phyloP scores from a whole-genome alignment of 2,329 filamentous ascomycete species.

The Colletotrichum orbiculare region DNA sequence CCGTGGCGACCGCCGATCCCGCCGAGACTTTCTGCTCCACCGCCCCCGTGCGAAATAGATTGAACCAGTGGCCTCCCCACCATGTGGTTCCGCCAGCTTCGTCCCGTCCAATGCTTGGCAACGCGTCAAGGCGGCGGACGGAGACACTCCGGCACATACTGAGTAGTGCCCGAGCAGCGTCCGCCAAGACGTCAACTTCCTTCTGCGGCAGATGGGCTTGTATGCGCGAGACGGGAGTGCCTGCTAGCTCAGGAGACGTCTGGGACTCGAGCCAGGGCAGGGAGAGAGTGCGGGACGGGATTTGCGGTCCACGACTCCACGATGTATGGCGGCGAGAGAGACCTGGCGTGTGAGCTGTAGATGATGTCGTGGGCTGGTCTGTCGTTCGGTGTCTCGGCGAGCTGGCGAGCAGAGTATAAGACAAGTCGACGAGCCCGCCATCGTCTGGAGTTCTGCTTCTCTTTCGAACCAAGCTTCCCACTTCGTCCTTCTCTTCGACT shows the following conservation, averaged over 20 bases:
- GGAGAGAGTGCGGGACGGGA: slow-evolving; percentile 18
- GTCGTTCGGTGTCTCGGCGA: background rate
- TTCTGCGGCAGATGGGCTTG: slow-evolving; percentile 25
- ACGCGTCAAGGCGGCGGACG: slow-evolving; percentile 10
- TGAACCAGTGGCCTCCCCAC: slow-evolving; percentile 6
- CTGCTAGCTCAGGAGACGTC: background rate
- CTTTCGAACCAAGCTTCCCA: slow-evolving; percentile 10
- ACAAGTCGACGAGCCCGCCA: slow-evolving; percentile 10
- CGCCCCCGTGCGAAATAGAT: slow-evolving; percentile 32
- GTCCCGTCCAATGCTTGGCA: slow-evolving; percentile 13
- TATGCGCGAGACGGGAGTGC: slow-evolving; percentile 8
- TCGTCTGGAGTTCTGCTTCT: background rate
- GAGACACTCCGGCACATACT: slow-evolving; percentile 2
- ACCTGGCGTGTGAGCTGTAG: background rate
- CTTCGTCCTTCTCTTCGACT: slow-evolving; percentile 27
- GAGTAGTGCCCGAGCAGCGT: background rate
- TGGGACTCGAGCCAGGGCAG: background rate
- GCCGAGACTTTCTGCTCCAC: slow-evolving; percentile 33
- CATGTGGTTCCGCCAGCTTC: slow-evolving; percentile 8
- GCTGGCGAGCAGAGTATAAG: slow-evolving; percentile 21
- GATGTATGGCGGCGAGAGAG: background rate
- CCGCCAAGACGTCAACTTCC: slow-evolving; percentile 19
- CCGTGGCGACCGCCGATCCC: slow-evolving; percentile 25
- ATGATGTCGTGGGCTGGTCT: no score
- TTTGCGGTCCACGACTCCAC: slow-evolving; percentile 22